Evolutionary conservation across 2,329 filamentous ascomycete genomes (phyloP).

Genomic region (Amphichorda felina): DNA sequence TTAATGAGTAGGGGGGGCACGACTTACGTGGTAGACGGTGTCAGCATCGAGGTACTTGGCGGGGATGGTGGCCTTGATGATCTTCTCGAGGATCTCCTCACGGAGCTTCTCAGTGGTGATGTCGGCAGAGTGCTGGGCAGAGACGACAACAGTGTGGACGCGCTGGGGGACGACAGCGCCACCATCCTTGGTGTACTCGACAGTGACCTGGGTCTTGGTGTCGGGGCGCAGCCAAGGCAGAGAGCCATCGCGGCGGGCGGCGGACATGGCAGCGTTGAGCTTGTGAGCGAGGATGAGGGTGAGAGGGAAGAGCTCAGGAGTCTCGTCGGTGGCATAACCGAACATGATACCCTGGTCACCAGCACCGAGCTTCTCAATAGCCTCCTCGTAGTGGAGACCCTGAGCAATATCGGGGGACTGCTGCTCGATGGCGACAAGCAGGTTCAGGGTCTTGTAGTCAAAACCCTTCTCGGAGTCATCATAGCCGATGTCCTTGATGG

Average conservation of each 20-base stretch:
- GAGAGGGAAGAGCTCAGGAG: slow-evolving; percentile 89
- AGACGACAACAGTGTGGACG: slow-evolving; percentile 95
- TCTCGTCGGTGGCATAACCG: slow-evolving; percentile 98
- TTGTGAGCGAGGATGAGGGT: slow-evolving; percentile 92
- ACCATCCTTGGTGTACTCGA: slow-evolving; percentile 96
- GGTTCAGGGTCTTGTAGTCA: slow-evolving; percentile 99
- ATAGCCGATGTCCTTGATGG: slow-evolving; percentile 98
- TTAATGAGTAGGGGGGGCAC: no score
- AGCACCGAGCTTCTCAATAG: slow-evolving; percentile 92
- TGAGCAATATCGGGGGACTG: slow-evolving; percentile 98
- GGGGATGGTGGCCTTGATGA: slow-evolving; percentile 91
- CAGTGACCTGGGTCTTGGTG: slow-evolving; percentile 98
- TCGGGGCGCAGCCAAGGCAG: slow-evolving; percentile 94
- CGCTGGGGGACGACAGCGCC: slow-evolving; percentile 85
- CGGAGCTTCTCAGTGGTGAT: slow-evolving; percentile 87
- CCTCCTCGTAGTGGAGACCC: slow-evolving; percentile 96
- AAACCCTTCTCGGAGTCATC: slow-evolving; percentile 96
- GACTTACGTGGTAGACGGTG: slow-evolving; percentile 84
- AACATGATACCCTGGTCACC: slow-evolving; percentile 99
- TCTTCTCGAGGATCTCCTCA: slow-evolving; percentile 93
- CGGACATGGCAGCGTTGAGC: slow-evolving; percentile 90
- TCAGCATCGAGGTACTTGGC: slow-evolving; percentile 83
- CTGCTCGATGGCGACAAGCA: slow-evolving; percentile 97
- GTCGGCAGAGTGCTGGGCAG: slow-evolving; percentile 81
- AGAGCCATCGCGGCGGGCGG: slow-evolving; percentile 74